Evolutionary conservation across 108 stramenopile genomes (phyloP), one percentile per base, ranked within the genome.

Genomic region (Conticribra guillardii): DNA sequence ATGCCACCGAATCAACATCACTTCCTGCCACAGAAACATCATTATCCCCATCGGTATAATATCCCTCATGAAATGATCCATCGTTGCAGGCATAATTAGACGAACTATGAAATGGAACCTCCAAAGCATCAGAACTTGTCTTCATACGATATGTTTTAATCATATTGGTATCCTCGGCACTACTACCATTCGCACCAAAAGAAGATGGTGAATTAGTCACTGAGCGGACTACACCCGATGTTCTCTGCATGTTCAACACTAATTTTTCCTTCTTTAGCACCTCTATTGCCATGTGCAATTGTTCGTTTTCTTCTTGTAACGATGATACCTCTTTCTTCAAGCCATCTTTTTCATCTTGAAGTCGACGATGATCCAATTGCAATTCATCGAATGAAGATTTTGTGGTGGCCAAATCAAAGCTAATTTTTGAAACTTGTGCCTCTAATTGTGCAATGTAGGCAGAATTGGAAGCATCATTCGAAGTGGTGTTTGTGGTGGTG

Each of bases 341-440:
- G 44, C 57, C 34, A 24, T 23, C 24, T 21, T 74, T 74, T n/a
- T 67, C 59, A 16, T 54, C 32, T 1, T 67, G 44, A 1, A 74
- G 26, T 17, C 51, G 57, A n/a, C 74, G 74, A 52, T 67, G 44
- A 49, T 66, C 74, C 22, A 74, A 58, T 21, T 41, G 28, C 27
- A 74, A 44, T 61, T 61, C 65, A 54, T 74, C 74, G 34, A 74
- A 41, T 26, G 51, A 60, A 23, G 74, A 28, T 44, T 67, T 66
- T 11, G 66, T 74, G 34, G 66, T 74, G 47, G 74, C 74, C 37
- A 74, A 44, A 57, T 74, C 74, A 31, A 74, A 51, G 44, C 54
- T 74, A 4, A 74, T 32, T 54, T 74, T 74, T 37, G 74, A 54
- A 8, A 74, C 66, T 51, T 59, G 66, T 29, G 64, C 48, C 67